Percentiles rank a stretch among this genome's conserved stretches.
phyloP scores from a whole-genome alignment of 352 stramenopile species.

The Phytophthora pseudosyringae region DNA sequence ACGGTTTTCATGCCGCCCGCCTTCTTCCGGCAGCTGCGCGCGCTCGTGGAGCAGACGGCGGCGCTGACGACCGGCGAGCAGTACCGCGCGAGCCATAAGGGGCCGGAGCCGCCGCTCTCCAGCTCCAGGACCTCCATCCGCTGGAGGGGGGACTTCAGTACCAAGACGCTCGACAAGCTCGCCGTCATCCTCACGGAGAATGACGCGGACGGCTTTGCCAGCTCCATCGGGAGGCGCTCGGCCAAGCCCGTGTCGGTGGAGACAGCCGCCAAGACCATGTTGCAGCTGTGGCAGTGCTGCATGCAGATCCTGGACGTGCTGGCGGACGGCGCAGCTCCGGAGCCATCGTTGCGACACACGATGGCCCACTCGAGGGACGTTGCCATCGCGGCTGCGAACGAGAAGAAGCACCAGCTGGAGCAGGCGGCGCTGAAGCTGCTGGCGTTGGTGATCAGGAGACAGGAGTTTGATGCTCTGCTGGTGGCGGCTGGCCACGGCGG shows the following conservation, averaged over 20 bases:
- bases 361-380: constrained; percentile 32
- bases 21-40: constrained; percentile 45
- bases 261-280: constrained; percentile 46
- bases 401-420: constrained; percentile 46
- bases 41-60: constrained; percentile 37
- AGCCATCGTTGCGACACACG: constrained; percentile 37
- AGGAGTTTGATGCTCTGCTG: constrained; percentile 66
- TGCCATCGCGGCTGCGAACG: constrained; percentile 21
- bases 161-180: constrained; percentile 48
- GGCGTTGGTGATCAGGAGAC: constrained; percentile 48
- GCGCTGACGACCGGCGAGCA: constrained; percentile 27
- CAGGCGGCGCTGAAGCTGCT: constrained; percentile 45
- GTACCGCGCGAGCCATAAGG: constrained; percentile 30
- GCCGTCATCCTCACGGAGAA: constrained; percentile 42
- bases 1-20: constrained; percentile 41
- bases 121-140: constrained; percentile 23
- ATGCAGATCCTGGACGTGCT: constrained; percentile 55
- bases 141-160: constrained; percentile 33
- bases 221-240: constrained; percentile 35
- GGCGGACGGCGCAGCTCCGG: constrained; percentile 30
- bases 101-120: constrained; percentile 12
- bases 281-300: constrained; percentile 67
- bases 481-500: constrained; percentile 55
- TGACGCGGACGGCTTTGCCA: constrained; percentile 38
- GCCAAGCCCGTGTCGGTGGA: constrained; percentile 43